These are phyloP conservation scores for Fusarium sp. DNA, from an alignment of 2,329 filamentous ascomycete genomes.

Conservation along the genomic window DNA sequence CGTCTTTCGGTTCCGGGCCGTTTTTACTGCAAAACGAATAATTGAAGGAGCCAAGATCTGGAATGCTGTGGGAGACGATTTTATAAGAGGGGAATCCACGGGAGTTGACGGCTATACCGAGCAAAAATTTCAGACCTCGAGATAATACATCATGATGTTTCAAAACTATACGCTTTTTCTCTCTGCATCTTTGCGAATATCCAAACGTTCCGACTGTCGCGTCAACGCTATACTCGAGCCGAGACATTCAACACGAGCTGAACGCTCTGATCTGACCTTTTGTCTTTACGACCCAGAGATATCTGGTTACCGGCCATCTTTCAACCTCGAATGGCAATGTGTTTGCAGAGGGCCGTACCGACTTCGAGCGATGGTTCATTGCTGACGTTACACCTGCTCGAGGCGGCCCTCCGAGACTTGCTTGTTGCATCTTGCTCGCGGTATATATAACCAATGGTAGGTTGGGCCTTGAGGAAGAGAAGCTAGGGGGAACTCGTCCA, in stretches of 20 bases:
- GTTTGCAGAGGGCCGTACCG: neutral
- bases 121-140: conserved; percentile 52
- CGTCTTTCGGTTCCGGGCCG: conserved; percentile 34
- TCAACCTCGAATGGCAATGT: neutral
- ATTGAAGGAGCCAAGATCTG: conserved; percentile 39
- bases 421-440: neutral
- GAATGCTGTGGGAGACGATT: conserved; percentile 41
- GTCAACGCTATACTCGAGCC: neutral
- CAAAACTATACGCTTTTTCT: conserved; percentile 37
- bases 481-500: neutral
- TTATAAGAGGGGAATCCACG: conserved; percentile 43
- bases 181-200: neutral
- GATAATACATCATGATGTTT: conserved; percentile 57
- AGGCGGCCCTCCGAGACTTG: neutral
- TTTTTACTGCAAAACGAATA: conserved; percentile 38
- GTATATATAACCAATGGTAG: neutral
- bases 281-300: neutral
- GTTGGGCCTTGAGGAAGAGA: neutral
- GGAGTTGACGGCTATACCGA: conserved; percentile 53
- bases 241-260: neutral
- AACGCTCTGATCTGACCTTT: neutral
- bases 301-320: neutral
- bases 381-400: neutral
- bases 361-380: neutral
- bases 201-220: neutral